A percentile compares a stretch with the other conserved stretches of the same genome.
These are phyloP conservation scores for Gossypium bickii DNA, from an alignment of 345 rosid genomes.

Conservation along the genomic window DNA sequence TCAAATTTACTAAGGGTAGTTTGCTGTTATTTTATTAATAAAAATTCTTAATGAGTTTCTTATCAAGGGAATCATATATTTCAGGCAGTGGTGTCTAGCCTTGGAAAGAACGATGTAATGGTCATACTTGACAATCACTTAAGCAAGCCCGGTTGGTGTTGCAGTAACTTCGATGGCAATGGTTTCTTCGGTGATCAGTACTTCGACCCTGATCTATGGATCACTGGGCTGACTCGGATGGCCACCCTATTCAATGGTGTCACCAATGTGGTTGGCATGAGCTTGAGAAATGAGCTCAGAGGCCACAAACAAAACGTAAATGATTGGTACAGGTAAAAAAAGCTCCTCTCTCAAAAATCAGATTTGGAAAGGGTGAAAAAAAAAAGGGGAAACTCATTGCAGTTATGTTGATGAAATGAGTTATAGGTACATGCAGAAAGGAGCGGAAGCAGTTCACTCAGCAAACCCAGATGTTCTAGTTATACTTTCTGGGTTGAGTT, in stretches of 20 bases:
- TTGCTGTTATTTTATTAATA: no score
- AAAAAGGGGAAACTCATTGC: neutral
- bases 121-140: constrained; percentile 91
- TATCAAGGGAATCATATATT: neutral
- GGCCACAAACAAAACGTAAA: constrained; percentile 69
- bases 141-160: constrained; percentile 94
- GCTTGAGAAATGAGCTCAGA: constrained; percentile 92
- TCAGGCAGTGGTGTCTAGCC: constrained; percentile 77
- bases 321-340: constrained; percentile 80
- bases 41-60: no score
- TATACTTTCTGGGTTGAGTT: constrained; percentile 77
- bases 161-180: constrained; percentile 64
- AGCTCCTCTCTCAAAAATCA: neutral
- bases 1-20: no score
- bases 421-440: constrained; percentile 68
- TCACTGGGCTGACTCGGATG: constrained; percentile 57
- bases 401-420: neutral
- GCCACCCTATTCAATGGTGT: constrained; percentile 63
- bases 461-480: constrained; percentile 86
- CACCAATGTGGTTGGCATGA: constrained; percentile 75
- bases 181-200: constrained; percentile 92
- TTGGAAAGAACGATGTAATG: constrained; percentile 67
- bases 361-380: neutral
- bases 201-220: constrained; percentile 73
- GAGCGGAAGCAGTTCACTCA: constrained; percentile 87